Evolutionary conservation across 805 yeast species (phyloP).

Genomic region (Wickerhamiella hasegawae): DNA sequence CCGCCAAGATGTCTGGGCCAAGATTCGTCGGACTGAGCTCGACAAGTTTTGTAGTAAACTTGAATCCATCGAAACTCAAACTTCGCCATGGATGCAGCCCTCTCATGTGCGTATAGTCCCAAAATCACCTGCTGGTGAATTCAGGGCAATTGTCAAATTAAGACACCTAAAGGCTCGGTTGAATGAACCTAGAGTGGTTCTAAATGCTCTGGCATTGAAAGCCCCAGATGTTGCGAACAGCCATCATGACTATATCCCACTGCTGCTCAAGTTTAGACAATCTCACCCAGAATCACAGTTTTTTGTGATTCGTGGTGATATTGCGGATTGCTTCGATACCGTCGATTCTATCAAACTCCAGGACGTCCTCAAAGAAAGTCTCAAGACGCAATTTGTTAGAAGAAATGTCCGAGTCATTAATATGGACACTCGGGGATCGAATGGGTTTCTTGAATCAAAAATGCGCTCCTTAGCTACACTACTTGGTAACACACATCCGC

Average conservation of each 20-base stretch:
- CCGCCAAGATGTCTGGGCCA: slow-evolving; percentile 13
- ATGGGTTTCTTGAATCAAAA: too few species aligned
- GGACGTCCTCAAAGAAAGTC: slow-evolving; percentile 1
- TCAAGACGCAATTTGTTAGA: too few species aligned
- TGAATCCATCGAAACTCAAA: not conserved
- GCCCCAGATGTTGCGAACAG: slow-evolving; percentile 2
- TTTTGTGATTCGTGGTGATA: slow-evolving; percentile 55
- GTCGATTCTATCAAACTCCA: slow-evolving; percentile 20
- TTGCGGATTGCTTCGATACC: slow-evolving; percentile 61
- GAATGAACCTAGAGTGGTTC: slow-evolving; percentile 12
- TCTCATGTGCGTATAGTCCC: slow-evolving; percentile 9
- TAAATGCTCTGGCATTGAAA: slow-evolving; percentile 27
- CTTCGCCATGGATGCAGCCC: not conserved
- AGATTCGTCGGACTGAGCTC: not conserved
- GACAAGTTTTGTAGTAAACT: not conserved
- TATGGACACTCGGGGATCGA: too few species aligned
- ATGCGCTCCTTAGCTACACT: too few species aligned
- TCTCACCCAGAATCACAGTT: slow-evolving; percentile 22
- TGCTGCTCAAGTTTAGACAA: slow-evolving; percentile 26
- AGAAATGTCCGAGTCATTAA: too few species aligned
- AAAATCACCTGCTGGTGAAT: slow-evolving; percentile 7
- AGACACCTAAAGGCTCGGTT: slow-evolving; percentile 7
- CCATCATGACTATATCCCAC: slow-evolving; percentile 26
- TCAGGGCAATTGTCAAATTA: slow-evolving; percentile 11
- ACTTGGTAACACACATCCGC: too few species aligned